A percentile compares a stretch with the other conserved stretches of the same genome.
phyloP scores from a whole-genome alignment of 2,329 filamentous ascomycete species.

The Alternaria sp. region DNA sequence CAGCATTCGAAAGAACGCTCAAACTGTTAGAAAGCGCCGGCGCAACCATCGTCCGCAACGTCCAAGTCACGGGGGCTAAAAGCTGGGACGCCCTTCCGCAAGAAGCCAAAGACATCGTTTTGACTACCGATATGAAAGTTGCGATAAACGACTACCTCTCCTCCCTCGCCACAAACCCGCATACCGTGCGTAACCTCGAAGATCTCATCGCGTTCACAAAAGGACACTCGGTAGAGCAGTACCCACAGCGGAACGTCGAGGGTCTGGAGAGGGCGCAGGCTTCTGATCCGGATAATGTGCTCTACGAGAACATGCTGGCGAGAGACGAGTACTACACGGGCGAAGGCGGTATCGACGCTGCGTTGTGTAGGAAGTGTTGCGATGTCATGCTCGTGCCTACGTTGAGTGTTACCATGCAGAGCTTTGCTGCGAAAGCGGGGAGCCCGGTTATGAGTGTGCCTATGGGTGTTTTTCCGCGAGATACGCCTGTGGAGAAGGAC shows the following conservation, averaged over 20 bases:
- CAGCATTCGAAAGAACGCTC: slow-evolving; percentile 8
- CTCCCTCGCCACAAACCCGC: slow-evolving; percentile 61
- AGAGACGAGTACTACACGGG: slow-evolving; percentile 58
- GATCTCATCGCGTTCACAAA: slow-evolving; percentile 63
- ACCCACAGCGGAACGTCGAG: slow-evolving; percentile 60
- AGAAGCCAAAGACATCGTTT: slow-evolving; percentile 44
- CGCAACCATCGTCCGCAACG: slow-evolving; percentile 22
- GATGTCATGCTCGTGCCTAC: slow-evolving; percentile 66
- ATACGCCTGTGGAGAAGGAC: slow-evolving; percentile 52
- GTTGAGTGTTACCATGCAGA: slow-evolving; percentile 53
- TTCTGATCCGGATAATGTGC: slow-evolving; percentile 54
- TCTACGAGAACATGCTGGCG: slow-evolving; percentile 62
- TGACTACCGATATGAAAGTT: slow-evolving; percentile 63
- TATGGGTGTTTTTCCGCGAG: slow-evolving; percentile 59
- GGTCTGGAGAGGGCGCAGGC: slow-evolving; percentile 14
- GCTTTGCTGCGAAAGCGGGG: slow-evolving; percentile 45
- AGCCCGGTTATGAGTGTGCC: slow-evolving; percentile 66
- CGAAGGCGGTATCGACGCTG: slow-evolving; percentile 63
- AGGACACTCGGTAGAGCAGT: slow-evolving; percentile 58
- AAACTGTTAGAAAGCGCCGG: slow-evolving; percentile 7
- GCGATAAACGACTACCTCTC: slow-evolving; percentile 62
- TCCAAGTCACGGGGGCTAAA: slow-evolving; percentile 47
- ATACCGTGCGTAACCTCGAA: slow-evolving; percentile 57
- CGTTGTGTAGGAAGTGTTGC: slow-evolving; percentile 59
- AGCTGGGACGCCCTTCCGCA: slow-evolving; percentile 50